Percentiles rank a stretch among this genome's conserved stretches.
phyloP scores from a whole-genome alignment of 306 rosid species.

The Adenanthera pavonina region DNA sequence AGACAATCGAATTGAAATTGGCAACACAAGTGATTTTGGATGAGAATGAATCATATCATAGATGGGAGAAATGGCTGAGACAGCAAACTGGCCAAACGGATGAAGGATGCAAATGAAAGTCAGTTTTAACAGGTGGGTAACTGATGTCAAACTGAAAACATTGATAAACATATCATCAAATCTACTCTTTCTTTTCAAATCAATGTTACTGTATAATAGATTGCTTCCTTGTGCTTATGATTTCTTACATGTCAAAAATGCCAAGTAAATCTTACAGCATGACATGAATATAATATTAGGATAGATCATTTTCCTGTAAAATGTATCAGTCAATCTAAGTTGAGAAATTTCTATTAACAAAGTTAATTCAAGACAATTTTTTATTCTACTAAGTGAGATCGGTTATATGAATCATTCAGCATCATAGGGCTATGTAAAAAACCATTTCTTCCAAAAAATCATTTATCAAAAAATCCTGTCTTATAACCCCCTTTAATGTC shows the following conservation, averaged over 20 bases:
- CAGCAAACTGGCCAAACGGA: not conserved
- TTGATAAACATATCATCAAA: not conserved
- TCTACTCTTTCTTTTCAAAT: not conserved
- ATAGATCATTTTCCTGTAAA: not conserved
- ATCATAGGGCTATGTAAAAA: too few species aligned
- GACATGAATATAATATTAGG: not conserved
- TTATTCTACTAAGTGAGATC: not conserved
- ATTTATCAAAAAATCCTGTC: too few species aligned
- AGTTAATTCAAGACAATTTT: not conserved
- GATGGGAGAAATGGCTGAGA: not conserved
- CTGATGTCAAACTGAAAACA: not conserved
- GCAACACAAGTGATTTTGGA: too few species aligned
- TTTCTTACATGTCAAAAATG: not conserved
- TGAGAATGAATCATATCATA: not conserved
- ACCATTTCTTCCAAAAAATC: too few species aligned
- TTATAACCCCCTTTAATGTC: too few species aligned
- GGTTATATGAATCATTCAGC: too few species aligned
- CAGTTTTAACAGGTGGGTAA: not conserved
- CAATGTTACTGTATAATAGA: not conserved
- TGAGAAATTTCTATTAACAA: not conserved
- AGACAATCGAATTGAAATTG: too few species aligned
- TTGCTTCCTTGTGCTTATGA: not conserved
- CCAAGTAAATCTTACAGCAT: not conserved
- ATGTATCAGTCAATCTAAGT: not conserved
- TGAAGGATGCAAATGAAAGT: too few species aligned